These are phyloP conservation scores for Cryptococcus floricola DNA, from an alignment of 1,284 basidiomycete species.

Conservation along the genomic window DNA sequence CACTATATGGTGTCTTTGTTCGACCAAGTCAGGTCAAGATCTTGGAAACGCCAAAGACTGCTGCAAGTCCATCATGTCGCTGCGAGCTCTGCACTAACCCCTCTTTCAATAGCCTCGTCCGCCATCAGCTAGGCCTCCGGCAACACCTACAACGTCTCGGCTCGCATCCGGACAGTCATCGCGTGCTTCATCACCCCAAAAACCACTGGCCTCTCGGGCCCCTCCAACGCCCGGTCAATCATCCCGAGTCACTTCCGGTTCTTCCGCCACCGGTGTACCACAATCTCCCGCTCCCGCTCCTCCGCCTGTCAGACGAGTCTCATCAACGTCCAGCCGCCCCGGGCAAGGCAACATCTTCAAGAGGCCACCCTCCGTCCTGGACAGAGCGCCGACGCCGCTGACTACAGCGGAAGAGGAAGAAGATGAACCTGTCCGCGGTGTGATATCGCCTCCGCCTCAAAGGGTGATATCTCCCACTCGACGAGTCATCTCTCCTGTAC, in stretches of 20 bases:
- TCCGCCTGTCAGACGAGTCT: neutral
- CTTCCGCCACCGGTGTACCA: neutral
- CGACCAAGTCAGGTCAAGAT: constrained; percentile 79
- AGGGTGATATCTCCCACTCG: neutral
- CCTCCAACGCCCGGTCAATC: constrained; percentile 6
- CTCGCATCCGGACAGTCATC: constrained; percentile 16
- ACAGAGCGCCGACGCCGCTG: constrained; percentile 8
- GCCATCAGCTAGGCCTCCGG: constrained; percentile 19
- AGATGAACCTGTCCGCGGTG: constrained; percentile 1
- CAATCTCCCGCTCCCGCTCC: constrained; percentile 3
- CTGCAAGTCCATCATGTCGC: constrained; percentile 5
- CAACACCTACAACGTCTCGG: constrained; percentile 24
- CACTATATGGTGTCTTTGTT: constrained; percentile 83
- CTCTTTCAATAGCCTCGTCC: constrained; percentile 17
- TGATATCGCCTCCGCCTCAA: constrained; percentile 4
- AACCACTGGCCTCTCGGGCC: constrained; percentile 3
- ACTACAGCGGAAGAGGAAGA: constrained; percentile 2
- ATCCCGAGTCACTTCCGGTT: constrained; percentile 9
- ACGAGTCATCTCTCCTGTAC: constrained; percentile 8
- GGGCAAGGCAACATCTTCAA: constrained; percentile 7
- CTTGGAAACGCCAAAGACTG: constrained; percentile 25
- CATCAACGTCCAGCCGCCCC: neutral
- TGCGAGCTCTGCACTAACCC: neutral
- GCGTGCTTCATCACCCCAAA: constrained; percentile 19
- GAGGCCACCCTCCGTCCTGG: constrained; percentile 25